These are phyloP conservation scores for Butyriboletus loyo DNA, from an alignment of 768 basidiomycete species.

Conservation along the genomic window DNA sequence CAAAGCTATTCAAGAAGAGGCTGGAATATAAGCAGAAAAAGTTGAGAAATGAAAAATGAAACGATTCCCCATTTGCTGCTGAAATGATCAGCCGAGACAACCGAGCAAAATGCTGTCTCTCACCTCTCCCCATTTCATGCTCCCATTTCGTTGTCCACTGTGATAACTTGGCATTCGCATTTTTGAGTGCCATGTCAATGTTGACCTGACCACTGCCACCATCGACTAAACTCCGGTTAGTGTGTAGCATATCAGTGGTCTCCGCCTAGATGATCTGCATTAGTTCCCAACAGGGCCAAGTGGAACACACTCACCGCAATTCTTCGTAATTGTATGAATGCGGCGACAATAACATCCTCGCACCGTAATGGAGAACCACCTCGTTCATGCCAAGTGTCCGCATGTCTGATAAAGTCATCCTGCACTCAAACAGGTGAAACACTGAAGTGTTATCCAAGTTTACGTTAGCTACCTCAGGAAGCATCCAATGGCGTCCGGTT, in stretches of 20 bases:
- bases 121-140: slow-evolving; percentile 69
- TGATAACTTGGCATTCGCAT: slow-evolving; percentile 68
- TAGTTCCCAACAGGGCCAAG: neutral
- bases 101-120: slow-evolving; percentile 5
- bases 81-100: slow-evolving; percentile 5
- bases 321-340: slow-evolving; percentile 73
- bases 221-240: slow-evolving; percentile 43
- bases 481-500: slow-evolving; percentile 85
- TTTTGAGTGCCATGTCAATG: slow-evolving; percentile 67
- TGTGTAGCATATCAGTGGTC: slow-evolving; percentile 70
- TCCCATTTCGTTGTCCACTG: slow-evolving; percentile 75
- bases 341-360: slow-evolving; percentile 78
- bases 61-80: slow-evolving; percentile 66
- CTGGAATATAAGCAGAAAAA: slow-evolving; percentile 77
- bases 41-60: slow-evolving; percentile 72
- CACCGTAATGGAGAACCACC: slow-evolving; percentile 53
- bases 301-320: slow-evolving; percentile 60
- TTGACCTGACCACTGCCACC: slow-evolving; percentile 61
- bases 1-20: slow-evolving; percentile 83
- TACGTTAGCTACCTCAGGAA: slow-evolving; percentile 54
- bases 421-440: slow-evolving; percentile 18
- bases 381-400: slow-evolving; percentile 67
- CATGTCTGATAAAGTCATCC: slow-evolving; percentile 72
- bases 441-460: slow-evolving; percentile 1
- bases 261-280: slow-evolving; percentile 50